Evolutionary conservation across 495 filamentous ascomycete genomes (phyloP).

Genomic region (Halenospora varia): DNA sequence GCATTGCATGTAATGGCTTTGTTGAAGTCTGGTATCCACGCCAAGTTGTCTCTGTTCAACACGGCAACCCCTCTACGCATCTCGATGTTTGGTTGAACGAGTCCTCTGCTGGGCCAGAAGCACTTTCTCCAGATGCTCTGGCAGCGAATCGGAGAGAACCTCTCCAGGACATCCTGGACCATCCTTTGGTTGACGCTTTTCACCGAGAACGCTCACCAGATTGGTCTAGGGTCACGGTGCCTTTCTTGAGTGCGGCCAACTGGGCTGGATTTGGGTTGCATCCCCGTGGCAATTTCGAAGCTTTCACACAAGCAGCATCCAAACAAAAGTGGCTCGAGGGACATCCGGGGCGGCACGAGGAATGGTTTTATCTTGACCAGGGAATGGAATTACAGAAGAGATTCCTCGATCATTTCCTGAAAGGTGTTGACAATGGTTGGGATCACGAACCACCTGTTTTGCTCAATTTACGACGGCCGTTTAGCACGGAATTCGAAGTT

Average conservation of each 20-base stretch:
- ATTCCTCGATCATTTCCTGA: constrained; percentile 66
- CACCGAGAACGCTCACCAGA: too few relatives aligned
- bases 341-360: constrained; percentile 63
- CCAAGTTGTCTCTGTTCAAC: constrained; percentile 60
- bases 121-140: too few relatives aligned
- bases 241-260: constrained; percentile 57
- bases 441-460: constrained; percentile 43
- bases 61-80: constrained; percentile 45
- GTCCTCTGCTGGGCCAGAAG: too few relatives aligned
- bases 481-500: constrained; percentile 51
- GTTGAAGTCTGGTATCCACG: constrained; percentile 64
- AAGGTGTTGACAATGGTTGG: constrained; percentile 59
- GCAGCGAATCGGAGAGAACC: constrained; percentile 53
- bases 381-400: constrained; percentile 60
- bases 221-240: constrained; percentile 61
- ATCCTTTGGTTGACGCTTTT: too few relatives aligned
- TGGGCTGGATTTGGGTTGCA: constrained; percentile 57
- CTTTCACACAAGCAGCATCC: constrained; percentile 54
- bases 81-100: too few relatives aligned
- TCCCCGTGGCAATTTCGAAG: constrained; percentile 62
- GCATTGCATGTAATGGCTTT: constrained; percentile 59
- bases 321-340: constrained; percentile 61
- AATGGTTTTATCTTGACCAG: constrained; percentile 65
- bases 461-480: constrained; percentile 53
- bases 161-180: constrained; percentile 55